phyloP scores from a whole-genome alignment of 177 flowering plant genomes.

The Vitis hybrid region DNA sequence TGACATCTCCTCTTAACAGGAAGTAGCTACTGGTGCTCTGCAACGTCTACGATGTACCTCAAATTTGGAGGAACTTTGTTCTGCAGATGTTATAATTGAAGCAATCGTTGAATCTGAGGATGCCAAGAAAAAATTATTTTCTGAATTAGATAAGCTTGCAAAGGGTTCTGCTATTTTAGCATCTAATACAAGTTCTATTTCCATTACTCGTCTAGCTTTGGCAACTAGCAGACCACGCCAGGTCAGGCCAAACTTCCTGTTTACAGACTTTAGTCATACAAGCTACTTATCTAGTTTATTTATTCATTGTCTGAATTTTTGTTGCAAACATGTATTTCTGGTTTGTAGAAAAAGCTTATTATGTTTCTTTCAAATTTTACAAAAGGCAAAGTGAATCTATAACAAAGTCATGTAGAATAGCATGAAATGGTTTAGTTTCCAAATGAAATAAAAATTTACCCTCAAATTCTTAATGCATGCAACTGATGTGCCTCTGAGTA shows the following conservation, averaged over 20 bases:
- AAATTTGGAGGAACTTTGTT: conserved; percentile 58
- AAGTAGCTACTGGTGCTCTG: conserved; percentile 43
- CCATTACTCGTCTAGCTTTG: conserved; percentile 86
- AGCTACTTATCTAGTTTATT: not conserved
- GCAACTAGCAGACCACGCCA: conserved; percentile 68
- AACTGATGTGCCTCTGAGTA: too few species aligned
- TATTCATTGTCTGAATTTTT: not conserved
- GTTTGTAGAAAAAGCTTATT: not conserved
- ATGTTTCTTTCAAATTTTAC: not conserved
- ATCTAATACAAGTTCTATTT: conserved; percentile 95
- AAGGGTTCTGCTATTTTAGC: conserved; percentile 86
- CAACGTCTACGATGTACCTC: conserved; percentile 46
- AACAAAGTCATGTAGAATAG: too few species aligned
- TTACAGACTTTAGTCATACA: not conserved
- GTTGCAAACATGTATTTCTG: not conserved
- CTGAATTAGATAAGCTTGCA: conserved; percentile 63
- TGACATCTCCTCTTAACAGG: conserved; percentile 32
- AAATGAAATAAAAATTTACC: too few species aligned
- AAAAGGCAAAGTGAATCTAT: too few species aligned
- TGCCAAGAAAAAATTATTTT: conserved; percentile 70
- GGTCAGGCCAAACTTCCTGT: conserved; percentile 38
- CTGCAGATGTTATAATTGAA: conserved; percentile 82
- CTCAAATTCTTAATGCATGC: too few species aligned
- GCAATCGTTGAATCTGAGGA: conserved; percentile 95
- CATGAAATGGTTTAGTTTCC: too few species aligned